Evolutionary conservation across 768 basidiomycete genomes (phyloP).

Genomic region (Mycena chlorophos): DNA sequence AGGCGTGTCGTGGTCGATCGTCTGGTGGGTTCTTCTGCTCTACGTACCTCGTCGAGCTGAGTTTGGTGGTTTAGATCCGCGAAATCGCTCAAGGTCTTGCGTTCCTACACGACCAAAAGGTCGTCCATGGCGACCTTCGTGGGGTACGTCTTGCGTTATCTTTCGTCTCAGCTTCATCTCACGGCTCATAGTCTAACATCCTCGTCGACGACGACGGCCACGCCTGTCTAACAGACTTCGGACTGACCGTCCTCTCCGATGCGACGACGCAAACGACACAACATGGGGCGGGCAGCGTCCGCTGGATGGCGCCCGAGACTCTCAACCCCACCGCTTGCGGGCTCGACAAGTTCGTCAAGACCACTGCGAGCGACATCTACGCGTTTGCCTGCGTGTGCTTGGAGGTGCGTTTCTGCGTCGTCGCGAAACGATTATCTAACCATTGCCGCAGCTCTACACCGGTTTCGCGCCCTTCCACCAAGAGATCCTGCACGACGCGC

Average conservation of each 20-base stretch:
- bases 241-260: constrained; percentile 17
- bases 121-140: constrained; percentile 22
- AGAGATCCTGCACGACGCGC: constrained; percentile 1
- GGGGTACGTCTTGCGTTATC: constrained; percentile 5
- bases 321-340: constrained; percentile 14
- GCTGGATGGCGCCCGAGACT: constrained; percentile 23
- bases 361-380: constrained; percentile 14
- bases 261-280: constrained; percentile 3
- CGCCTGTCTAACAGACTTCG: constrained; percentile 21
- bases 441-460: constrained; percentile 4
- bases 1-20: constrained; percentile 9
- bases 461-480: constrained; percentile 15
- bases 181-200: constrained; percentile 19
- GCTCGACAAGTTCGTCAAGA: not conserved
- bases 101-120: constrained; percentile 17
- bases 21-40: constrained; percentile 6
- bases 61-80: constrained; percentile 8
- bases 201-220: constrained; percentile 12
- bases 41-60: not conserved
- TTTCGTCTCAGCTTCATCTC: not conserved
- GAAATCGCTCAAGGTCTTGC: constrained; percentile 21
- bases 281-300: constrained; percentile 14
- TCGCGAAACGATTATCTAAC: too few species aligned
- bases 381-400: constrained; percentile 15
- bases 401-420: constrained; percentile 1